A percentile compares a stretch with the other conserved stretches of the same genome.
These are phyloP conservation scores for Sordariomycetes sp. DNA, from an alignment of 2,329 filamentous ascomycete species.

Conservation along the genomic window DNA sequence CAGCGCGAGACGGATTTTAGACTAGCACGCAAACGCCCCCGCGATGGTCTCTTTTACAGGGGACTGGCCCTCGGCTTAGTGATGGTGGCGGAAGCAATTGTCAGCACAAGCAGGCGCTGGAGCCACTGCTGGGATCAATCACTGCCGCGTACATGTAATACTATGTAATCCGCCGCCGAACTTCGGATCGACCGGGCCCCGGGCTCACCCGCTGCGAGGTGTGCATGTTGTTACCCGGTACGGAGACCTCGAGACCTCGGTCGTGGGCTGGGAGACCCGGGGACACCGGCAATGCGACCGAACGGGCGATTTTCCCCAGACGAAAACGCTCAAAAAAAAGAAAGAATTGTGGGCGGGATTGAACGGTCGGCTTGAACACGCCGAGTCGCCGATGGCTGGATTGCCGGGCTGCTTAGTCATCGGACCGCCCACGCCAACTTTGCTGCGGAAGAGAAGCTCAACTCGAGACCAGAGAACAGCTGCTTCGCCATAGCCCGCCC, in stretches of 20 bases:
- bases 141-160: neutral
- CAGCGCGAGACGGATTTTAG: neutral
- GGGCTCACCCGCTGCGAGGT: neutral
- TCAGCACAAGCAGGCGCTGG: too few relatives aligned
- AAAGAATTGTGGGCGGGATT: neutral
- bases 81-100: constrained; percentile 2
- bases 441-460: neutral
- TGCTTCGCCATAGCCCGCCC: neutral
- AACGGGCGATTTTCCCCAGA: too few relatives aligned
- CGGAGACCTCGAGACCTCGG: neutral
- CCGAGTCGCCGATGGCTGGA: neutral
- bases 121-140: too few relatives aligned
- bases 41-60: neutral
- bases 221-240: too few relatives aligned
- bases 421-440: neutral
- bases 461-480: neutral
- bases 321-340: neutral
- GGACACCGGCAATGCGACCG: neutral
- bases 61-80: constrained; percentile 3
- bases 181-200: neutral
- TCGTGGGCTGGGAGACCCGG: neutral
- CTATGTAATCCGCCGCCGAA: neutral
- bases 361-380: neutral
- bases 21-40: neutral
- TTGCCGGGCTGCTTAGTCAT: neutral